These are phyloP conservation scores for Brettanomyces anomalus DNA, from an alignment of 805 yeast genomes.

Conservation along the genomic window DNA sequence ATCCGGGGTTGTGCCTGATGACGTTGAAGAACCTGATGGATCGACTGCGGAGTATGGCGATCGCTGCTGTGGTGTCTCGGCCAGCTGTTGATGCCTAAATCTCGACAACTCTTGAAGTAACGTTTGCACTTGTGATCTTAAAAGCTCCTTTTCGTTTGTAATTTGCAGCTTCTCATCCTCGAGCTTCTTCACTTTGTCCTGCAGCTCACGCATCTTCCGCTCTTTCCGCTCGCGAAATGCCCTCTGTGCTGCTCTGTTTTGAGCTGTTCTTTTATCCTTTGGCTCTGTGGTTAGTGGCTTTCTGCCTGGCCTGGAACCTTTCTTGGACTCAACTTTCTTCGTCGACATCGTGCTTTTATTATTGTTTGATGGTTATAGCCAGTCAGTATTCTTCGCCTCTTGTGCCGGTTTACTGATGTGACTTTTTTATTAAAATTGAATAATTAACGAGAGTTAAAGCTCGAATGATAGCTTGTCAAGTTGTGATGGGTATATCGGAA, in stretches of 20 bases:
- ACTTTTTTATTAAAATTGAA: too few relatives aligned
- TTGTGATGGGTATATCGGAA: too few relatives aligned
- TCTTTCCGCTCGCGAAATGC: slow-evolving; percentile 95
- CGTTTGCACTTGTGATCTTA: slow-evolving; percentile 67
- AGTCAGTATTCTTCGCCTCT: too few relatives aligned
- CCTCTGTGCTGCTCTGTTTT: slow-evolving; percentile 96
- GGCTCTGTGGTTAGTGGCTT: slow-evolving; percentile 67
- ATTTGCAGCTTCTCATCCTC: slow-evolving; percentile 67
- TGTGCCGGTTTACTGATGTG: not conserved
- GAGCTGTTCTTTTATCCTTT: slow-evolving; percentile 87
- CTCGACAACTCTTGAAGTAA: slow-evolving; percentile 54
- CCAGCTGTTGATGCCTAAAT: slow-evolving; percentile 4
- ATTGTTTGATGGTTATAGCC: not conserved
- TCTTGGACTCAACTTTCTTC: not conserved
- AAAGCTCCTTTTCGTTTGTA: slow-evolving; percentile 60
- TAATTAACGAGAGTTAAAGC: too few relatives aligned
- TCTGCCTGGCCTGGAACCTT: slow-evolving; percentile 57
- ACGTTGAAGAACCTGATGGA: not conserved
- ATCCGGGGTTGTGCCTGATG: not conserved
- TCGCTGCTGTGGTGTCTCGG: not conserved
- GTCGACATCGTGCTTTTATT: not conserved
- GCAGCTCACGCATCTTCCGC: slow-evolving; percentile 74
- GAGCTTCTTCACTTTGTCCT: slow-evolving; percentile 61
- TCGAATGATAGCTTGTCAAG: too few relatives aligned
- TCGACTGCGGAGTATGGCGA: not conserved